These are phyloP conservation scores for Prasinococcaceae sp. DNA, from an alignment of 139 green algal genomes.

Conservation along the genomic window DNA sequence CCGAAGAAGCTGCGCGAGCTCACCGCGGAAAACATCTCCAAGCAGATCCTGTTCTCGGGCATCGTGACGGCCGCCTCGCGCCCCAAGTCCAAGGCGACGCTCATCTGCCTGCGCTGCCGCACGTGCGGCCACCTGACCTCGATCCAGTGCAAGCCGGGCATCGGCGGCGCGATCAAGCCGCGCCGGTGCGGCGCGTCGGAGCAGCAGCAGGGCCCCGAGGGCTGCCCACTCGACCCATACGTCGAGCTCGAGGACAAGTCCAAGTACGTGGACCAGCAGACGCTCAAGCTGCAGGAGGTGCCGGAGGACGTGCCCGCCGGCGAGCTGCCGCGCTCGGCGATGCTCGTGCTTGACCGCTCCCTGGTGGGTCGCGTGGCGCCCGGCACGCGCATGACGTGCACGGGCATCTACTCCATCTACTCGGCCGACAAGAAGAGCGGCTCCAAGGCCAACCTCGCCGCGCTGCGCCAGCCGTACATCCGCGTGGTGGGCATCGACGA, in stretches of 20 bases:
- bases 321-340: slow-evolving; percentile 75
- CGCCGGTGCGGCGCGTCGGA: slow-evolving; percentile 36
- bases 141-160: slow-evolving; percentile 55
- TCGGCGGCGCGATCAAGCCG: slow-evolving; percentile 63
- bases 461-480: slow-evolving; percentile 86
- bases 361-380: slow-evolving; percentile 64
- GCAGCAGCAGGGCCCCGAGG: slow-evolving; percentile 15
- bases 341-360: slow-evolving; percentile 65
- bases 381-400: slow-evolving; percentile 73
- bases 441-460: slow-evolving; percentile 14
- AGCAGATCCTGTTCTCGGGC: slow-evolving; percentile 84
- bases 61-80: slow-evolving; percentile 85
- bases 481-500: slow-evolving; percentile 80
- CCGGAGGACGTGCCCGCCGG: slow-evolving; percentile 90
- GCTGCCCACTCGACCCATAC: slow-evolving; percentile 68
- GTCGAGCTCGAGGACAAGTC: slow-evolving; percentile 56
- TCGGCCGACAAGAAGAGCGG: slow-evolving; percentile 23
- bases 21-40: slow-evolving; percentile 59
- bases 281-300: slow-evolving; percentile 92
- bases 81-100: slow-evolving; percentile 79
- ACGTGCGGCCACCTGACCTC: slow-evolving; percentile 40
- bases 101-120: slow-evolving; percentile 75
- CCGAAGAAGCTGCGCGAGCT: slow-evolving; percentile 42
- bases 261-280: slow-evolving; percentile 90
- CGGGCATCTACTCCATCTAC: slow-evolving; percentile 87